Percentiles rank a stretch among this genome's conserved stretches.
phyloP scores from a whole-genome alignment of 345 rosid genomes.

The Syzygium aqueum region DNA sequence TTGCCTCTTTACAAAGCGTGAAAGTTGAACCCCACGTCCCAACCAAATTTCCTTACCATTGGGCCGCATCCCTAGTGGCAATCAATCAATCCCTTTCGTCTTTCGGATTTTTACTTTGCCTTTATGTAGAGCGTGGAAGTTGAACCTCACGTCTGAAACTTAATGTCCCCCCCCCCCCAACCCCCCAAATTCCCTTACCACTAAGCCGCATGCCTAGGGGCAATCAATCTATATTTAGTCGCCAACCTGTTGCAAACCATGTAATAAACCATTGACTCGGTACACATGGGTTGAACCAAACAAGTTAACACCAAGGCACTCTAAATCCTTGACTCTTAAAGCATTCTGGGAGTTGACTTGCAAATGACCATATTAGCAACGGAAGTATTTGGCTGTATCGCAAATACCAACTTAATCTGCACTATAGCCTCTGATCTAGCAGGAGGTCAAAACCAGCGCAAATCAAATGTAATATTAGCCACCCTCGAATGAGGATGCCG shows the following conservation, averaged over 20 bases:
- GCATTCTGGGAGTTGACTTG: background rate
- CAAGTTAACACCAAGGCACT: background rate
- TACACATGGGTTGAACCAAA: background rate
- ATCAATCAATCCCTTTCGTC: too few relatives aligned
- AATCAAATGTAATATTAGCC: background rate
- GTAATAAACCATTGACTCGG: background rate
- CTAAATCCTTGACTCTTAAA: background rate
- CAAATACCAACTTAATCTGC: background rate
- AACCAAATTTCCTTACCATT: too few relatives aligned
- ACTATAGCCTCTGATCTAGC: background rate
- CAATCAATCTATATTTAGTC: too few relatives aligned
- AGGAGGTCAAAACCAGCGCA: background rate
- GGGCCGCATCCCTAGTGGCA: too few relatives aligned
- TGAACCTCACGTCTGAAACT: too few relatives aligned
- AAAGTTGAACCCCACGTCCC: too few relatives aligned
- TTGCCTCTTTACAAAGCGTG: too few relatives aligned
- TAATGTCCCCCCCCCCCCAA: too few relatives aligned
- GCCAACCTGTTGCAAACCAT: background rate
- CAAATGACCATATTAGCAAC: background rate
- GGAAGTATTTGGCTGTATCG: background rate
- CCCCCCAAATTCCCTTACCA: too few relatives aligned
- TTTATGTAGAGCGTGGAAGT: too few relatives aligned
- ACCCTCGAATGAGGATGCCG: background rate
- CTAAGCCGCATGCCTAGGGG: background rate
- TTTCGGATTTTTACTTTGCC: too few relatives aligned